Conservation (phyloP, 2,329 filamentous ascomycete genomes). For the Hypoxylon sp. region DNA sequence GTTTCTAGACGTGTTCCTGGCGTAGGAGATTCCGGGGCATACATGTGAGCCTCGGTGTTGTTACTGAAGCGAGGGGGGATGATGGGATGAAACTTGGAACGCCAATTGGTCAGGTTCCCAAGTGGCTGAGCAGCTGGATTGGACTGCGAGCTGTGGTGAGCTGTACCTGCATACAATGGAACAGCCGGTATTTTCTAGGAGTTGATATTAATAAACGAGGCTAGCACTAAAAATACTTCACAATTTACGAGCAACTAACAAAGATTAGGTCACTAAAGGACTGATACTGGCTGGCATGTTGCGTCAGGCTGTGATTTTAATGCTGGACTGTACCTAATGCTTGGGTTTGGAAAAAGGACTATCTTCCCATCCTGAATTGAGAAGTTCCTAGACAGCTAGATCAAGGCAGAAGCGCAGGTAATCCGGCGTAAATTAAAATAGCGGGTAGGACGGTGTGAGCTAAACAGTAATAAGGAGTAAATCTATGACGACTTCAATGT, state of each 20-base stretch:
- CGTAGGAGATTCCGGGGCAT: too few relatives aligned
- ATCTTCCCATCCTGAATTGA: neutral
- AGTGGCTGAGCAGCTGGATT: slow-evolving; percentile 14
- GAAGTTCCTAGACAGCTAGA: slow-evolving; percentile 8
- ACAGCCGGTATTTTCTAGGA: neutral
- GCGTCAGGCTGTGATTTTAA: neutral
- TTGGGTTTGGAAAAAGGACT: too few relatives aligned
- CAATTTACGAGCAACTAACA: too few relatives aligned
- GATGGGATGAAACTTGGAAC: slow-evolving; percentile 12
- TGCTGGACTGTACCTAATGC: too few relatives aligned
- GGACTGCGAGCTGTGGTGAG: slow-evolving; percentile 13
- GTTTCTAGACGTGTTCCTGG: slow-evolving; percentile 1
- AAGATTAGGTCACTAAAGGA: too few relatives aligned
- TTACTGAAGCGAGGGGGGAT: neutral
- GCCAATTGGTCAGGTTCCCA: neutral
- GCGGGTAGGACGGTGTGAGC: too few relatives aligned
- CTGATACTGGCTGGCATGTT: neutral
- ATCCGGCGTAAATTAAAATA: neutral
- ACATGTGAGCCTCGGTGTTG: neutral
- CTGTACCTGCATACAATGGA: slow-evolving; percentile 14
- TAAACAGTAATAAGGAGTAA: too few relatives aligned
- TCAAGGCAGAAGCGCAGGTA: slow-evolving; percentile 3
- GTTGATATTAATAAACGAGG: neutral
- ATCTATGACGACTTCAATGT: too few relatives aligned
- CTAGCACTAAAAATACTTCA: neutral